Evolutionary conservation across 164 flowering plant genomes (phyloP).

Genomic region (Santalum album): DNA sequence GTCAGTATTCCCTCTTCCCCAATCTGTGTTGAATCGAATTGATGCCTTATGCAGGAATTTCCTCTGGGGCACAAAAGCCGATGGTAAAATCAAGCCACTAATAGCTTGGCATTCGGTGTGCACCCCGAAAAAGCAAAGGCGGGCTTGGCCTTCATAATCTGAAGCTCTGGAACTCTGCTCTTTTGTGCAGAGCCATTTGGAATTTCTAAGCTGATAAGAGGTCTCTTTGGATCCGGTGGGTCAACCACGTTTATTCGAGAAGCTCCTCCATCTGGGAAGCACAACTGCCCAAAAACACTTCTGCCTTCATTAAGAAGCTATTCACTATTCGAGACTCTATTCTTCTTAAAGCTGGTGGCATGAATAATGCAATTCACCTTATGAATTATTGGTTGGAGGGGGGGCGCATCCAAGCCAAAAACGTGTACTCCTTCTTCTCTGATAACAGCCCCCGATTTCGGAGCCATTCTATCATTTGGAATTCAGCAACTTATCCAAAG

Average conservation of each 20-base stretch:
- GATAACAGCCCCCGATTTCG: too few relatives aligned
- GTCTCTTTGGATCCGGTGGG: neutral
- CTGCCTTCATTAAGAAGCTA: neutral
- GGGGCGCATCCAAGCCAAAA: too few relatives aligned
- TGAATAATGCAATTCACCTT: too few relatives aligned
- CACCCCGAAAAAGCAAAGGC: neutral
- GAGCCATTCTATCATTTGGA: neutral
- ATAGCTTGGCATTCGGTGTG: neutral
- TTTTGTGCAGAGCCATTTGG: neutral
- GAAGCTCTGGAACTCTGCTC: neutral
- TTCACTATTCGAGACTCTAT: neutral
- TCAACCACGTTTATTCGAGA: neutral
- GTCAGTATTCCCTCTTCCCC: neutral
- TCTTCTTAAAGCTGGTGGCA: too few relatives aligned
- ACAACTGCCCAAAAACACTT: too few relatives aligned
- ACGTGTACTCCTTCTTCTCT: too few relatives aligned
- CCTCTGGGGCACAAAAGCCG: neutral
- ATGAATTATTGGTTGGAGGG: too few relatives aligned
- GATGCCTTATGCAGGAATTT: neutral
- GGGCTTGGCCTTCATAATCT: neutral
- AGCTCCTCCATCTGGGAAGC: slow-evolving; percentile 4
- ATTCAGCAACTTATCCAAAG: neutral
- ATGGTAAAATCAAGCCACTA: neutral
- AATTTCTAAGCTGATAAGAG: neutral
- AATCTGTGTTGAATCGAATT: neutral